phyloP scores from a whole-genome alignment of 2,329 filamentous ascomycete genomes.

The Fusarium sp. region DNA sequence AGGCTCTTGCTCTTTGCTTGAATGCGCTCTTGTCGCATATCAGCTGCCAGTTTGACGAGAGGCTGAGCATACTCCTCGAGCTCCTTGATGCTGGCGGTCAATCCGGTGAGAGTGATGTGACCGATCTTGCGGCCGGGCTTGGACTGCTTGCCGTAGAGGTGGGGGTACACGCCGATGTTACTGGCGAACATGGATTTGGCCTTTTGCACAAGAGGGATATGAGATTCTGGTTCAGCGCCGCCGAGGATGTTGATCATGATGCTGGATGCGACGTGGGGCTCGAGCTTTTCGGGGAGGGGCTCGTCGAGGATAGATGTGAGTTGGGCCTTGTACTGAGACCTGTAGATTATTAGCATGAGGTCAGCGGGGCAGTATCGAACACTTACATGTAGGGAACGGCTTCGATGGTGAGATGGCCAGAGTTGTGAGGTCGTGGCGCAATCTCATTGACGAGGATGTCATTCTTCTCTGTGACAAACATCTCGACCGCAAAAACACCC shows the following conservation, averaged over 20 bases:
- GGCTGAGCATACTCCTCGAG: conserved; percentile 67
- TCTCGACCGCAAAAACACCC: conserved; percentile 95
- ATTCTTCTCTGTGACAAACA: conserved; percentile 83
- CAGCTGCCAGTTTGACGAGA: conserved; percentile 72
- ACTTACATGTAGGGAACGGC: conserved; percentile 74
- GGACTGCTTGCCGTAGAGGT: conserved; percentile 92
- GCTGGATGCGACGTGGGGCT: conserved; percentile 66
- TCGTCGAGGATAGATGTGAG: conserved; percentile 81
- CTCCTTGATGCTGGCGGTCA: conserved; percentile 69
- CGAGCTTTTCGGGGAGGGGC: conserved; percentile 64
- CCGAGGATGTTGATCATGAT: conserved; percentile 88
- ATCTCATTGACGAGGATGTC: conserved; percentile 85
- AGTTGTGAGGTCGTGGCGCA: conserved; percentile 85
- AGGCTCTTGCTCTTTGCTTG: conserved; percentile 51
- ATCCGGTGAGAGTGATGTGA: conserved; percentile 84
- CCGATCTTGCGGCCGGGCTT: conserved; percentile 94
- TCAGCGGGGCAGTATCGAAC: fast-evolving
- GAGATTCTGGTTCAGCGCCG: conserved; percentile 71
- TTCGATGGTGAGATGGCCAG: conserved; percentile 95
- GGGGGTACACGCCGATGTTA: conserved; percentile 67
- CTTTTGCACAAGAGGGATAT: conserved; percentile 60
- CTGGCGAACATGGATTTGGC: conserved; percentile 55
- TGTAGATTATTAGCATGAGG: fast-evolving
- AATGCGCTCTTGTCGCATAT: conserved; percentile 65
- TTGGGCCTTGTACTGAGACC: conserved; percentile 91